These are phyloP conservation scores for Hypsizygus ulmarius DNA, from an alignment of 1,284 basidiomycete genomes.

Conservation along the genomic window DNA sequence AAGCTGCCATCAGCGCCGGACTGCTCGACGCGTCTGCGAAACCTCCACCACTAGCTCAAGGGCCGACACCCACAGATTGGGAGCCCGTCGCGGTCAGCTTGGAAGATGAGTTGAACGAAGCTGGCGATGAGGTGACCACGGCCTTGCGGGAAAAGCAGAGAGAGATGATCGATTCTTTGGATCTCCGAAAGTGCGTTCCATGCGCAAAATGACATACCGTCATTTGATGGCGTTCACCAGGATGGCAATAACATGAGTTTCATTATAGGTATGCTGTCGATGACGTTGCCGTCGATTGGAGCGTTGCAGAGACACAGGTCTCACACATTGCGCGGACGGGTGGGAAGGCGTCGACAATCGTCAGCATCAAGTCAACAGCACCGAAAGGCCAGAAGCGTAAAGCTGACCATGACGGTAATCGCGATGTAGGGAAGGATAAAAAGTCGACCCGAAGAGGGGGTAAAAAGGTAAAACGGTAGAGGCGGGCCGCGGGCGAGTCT, in stretches of 20 bases:
- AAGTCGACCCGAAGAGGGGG: constrained; percentile 53
- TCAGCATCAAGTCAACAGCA: constrained; percentile 68
- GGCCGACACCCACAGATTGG: constrained; percentile 34
- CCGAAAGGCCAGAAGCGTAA: constrained; percentile 62
- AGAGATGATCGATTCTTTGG: constrained; percentile 82
- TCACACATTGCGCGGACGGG: constrained; percentile 28
- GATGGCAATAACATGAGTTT: constrained; percentile 14
- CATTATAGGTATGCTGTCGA: constrained; percentile 74
- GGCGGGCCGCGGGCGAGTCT: no score
- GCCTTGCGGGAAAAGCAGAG: constrained; percentile 67
- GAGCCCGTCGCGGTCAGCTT: constrained; percentile 53
- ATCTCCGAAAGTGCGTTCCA: constrained; percentile 76
- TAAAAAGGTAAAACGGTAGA: constrained; percentile 57
- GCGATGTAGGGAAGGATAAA: constrained; percentile 39
- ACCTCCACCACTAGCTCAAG: constrained; percentile 18
- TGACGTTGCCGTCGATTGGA: constrained; percentile 70
- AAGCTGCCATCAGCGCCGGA: constrained; percentile 62
- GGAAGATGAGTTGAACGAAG: constrained; percentile 70
- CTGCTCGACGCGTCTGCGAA: constrained; percentile 36
- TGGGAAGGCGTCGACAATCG: constrained; percentile 55
- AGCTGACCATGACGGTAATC: constrained; percentile 39
- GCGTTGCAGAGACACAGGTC: constrained; percentile 70
- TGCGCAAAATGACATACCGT: background rate
- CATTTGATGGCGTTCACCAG: constrained; percentile 12
- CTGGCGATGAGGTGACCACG: constrained; percentile 54